Conservation (phyloP, 23 red algal genomes). For the Gracilaria domingensis region DNA sequence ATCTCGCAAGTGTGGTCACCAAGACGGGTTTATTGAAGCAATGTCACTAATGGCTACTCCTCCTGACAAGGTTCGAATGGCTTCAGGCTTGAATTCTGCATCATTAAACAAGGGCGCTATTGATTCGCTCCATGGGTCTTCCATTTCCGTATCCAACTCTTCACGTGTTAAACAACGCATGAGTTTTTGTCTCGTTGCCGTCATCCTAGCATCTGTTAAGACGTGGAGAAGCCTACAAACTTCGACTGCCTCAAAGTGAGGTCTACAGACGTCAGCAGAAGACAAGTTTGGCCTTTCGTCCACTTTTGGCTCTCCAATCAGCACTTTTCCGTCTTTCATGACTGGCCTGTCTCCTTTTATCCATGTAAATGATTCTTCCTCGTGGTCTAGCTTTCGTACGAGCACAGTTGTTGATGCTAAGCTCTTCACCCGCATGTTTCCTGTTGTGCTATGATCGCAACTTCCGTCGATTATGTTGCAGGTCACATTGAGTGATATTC, state of each 20-base stretch:
- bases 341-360: too few relatives aligned
- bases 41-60: constrained; percentile 18
- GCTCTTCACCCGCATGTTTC: too few relatives aligned
- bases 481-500: too few relatives aligned
- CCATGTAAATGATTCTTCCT: too few relatives aligned
- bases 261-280: too few relatives aligned
- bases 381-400: too few relatives aligned
- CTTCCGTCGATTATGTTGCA: too few relatives aligned
- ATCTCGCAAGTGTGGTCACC: background rate
- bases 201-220: background rate
- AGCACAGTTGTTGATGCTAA: too few relatives aligned
- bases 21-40: background rate
- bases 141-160: background rate
- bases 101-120: constrained; percentile 27
- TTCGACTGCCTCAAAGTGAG: background rate
- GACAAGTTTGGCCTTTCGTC: background rate
- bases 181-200: background rate
- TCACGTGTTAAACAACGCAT: background rate
- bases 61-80: background rate
- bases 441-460: too few relatives aligned
- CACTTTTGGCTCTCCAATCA: too few relatives aligned
- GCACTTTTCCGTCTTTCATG: too few relatives aligned
- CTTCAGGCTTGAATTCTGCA: background rate
- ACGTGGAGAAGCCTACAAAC: background rate
- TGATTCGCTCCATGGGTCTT: constrained; percentile 12